Evolutionary conservation across 768 basidiomycete species (phyloP), one percentile per base, ranked within the genome.

Genomic region (Termitomyces sp.): DNA sequence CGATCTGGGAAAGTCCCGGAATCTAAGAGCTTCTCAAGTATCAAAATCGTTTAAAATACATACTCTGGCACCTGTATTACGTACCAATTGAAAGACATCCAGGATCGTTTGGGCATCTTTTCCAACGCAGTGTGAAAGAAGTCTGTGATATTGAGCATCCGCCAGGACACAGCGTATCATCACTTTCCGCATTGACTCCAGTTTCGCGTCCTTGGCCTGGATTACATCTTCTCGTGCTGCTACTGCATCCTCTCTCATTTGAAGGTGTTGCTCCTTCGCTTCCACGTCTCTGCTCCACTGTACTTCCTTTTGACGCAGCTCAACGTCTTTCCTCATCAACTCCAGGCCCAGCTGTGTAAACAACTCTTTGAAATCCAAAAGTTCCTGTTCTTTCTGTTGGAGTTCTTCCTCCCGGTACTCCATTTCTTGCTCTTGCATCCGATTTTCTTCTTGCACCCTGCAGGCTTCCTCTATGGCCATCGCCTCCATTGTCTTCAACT

Each of bases 351-450:
- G n/a, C n/a, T n/a, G n/a, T n/a, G n/a, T n/a, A n/a, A n/a, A n/a
- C n/a, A n/a, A n/a, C n/a, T n/a, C n/a, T 61, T 65, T 61, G 20
- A 58, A 51, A 9, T 60, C 56, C 10, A 57, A 49, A 29, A 60
- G 57, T 56, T 66, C 64, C n/a, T 71, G 68, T 58, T 75, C 72
- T 52, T 66, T 64, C 48, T 69, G 66, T 56, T 58, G 64, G 9
- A 72, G 60, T 56, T 76, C 75, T 41, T 75, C 73, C 57, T 77
- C 75, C 1, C 70, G 66, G 10, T 61, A 59, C 9, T 61, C 58
- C 12, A 73, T 58, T 48, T 72, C 72, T 37, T 70, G 68, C 41
- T 68, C 65, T 54, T 61, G 53, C 58, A 52, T 62, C 41, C 57
- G 59, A 29, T 59, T 62, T 26, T 64, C 67, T 26, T 68, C 69